Conservation (phyloP, 345 rosid species). For the Erucastrum elatum region DNA sequence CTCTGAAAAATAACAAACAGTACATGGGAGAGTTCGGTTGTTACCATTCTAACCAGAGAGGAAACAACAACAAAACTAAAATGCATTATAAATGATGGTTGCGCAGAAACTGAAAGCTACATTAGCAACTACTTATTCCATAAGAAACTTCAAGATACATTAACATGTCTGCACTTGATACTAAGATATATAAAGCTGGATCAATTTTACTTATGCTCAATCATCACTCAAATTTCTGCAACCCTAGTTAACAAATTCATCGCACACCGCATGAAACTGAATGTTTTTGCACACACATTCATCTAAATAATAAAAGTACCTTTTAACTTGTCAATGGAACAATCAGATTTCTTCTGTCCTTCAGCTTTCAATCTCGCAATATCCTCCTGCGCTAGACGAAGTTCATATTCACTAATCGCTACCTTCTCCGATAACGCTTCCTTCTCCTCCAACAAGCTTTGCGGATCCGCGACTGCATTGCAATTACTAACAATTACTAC, state of each 20-base stretch:
- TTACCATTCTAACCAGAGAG: neutral
- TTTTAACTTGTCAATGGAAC: slow-evolving; percentile 40
- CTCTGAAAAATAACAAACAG: slow-evolving; percentile 46
- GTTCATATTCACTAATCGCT: slow-evolving; percentile 80
- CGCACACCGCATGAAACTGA: slow-evolving; percentile 1
- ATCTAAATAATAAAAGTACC: slow-evolving; percentile 50
- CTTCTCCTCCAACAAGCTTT: slow-evolving; percentile 85
- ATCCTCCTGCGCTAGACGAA: slow-evolving; percentile 94
- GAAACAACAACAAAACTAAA: neutral
- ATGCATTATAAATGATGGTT: slow-evolving; percentile 10
- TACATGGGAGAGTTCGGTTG: slow-evolving; percentile 17
- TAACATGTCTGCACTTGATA: slow-evolving; percentile 6
- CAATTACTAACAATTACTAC: slow-evolving; percentile 36
- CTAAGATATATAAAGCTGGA: neutral
- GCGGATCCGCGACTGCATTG: slow-evolving; percentile 87
- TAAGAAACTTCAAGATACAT: slow-evolving; percentile 15
- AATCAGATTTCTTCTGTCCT: slow-evolving; percentile 62
- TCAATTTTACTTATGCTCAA: slow-evolving; percentile 3
- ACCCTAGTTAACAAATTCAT: neutral
- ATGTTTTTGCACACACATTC: neutral
- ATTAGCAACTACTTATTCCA: slow-evolving; percentile 15
- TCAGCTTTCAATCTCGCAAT: slow-evolving; percentile 68
- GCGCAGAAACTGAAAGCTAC: slow-evolving; percentile 20
- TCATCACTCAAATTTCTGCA: slow-evolving; percentile 1
- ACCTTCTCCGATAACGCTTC: slow-evolving; percentile 76